A percentile compares a stretch with the other conserved stretches of the same genome.
Conservation (phyloP, 1,284 basidiomycete genomes). For the Chalciporus piperatoides region DNA sequence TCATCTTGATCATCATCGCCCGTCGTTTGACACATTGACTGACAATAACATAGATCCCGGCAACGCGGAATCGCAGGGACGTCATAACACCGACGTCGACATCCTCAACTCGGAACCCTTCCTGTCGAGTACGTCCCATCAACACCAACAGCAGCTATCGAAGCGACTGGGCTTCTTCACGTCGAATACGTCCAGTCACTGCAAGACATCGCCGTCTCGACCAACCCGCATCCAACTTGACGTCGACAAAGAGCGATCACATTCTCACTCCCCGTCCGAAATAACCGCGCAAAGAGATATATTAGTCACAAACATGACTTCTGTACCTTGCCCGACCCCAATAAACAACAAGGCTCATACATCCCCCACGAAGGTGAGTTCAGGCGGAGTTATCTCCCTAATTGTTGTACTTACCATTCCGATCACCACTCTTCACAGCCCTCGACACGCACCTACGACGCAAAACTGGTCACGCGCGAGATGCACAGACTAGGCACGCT, state of each 20-base stretch:
- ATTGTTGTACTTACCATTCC: slow-evolving; percentile 1
- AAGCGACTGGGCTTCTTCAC: slow-evolving; percentile 24
- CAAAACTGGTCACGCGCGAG: slow-evolving; percentile 68
- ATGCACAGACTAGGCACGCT: slow-evolving; percentile 73
- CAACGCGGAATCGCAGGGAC: slow-evolving; percentile 4
- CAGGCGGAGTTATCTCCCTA: slow-evolving; percentile 19
- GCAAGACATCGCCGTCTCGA: slow-evolving; percentile 14
- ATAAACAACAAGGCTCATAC: slow-evolving; percentile 40
- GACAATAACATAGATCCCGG: slow-evolving; percentile 15
- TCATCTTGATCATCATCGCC: slow-evolving; percentile 6
- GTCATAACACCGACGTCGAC: slow-evolving; percentile 10
- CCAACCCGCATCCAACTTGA: slow-evolving; percentile 10
- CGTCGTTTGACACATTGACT: slow-evolving; percentile 11
- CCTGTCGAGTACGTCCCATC: slow-evolving; percentile 12
- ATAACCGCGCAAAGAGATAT: slow-evolving; percentile 9
- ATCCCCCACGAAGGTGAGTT: slow-evolving; percentile 64
- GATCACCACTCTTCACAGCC: slow-evolving; percentile 35
- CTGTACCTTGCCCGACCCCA: slow-evolving; percentile 23
- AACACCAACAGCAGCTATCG: slow-evolving; percentile 14
- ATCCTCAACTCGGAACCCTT: slow-evolving; percentile 12
- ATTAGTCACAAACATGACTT: slow-evolving; percentile 22
- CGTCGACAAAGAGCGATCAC: slow-evolving; percentile 7
- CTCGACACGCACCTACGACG: slow-evolving; percentile 64
- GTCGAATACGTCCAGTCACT: slow-evolving; percentile 16
- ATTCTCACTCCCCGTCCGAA: slow-evolving; percentile 21